Conservation (phyloP, 2,329 filamentous ascomycete genomes). For the Aspergillus sp. region DNA sequence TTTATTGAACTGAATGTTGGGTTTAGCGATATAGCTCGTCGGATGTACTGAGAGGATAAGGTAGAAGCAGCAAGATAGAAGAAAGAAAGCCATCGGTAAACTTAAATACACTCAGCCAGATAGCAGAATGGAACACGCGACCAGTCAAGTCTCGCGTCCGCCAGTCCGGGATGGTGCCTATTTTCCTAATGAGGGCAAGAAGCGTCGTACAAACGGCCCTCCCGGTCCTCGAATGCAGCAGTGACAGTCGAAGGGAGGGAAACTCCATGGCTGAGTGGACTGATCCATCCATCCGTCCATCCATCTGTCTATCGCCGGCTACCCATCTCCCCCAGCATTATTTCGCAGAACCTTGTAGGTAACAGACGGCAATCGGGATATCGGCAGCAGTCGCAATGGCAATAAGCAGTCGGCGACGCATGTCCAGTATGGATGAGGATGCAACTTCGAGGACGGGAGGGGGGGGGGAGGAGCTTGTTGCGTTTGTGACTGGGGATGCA, state of each 20-base stretch:
- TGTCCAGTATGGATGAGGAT: neutral
- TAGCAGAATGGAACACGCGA: slow-evolving; percentile 6
- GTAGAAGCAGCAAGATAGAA: neutral
- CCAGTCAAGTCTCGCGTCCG: neutral
- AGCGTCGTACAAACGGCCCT: slow-evolving; percentile 11
- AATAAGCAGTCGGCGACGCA: slow-evolving; percentile 1
- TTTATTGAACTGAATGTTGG: too few species aligned
- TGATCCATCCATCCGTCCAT: slow-evolving; percentile 1
- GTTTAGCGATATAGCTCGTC: too few species aligned
- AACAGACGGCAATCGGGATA: neutral
- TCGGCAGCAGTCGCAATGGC: neutral
- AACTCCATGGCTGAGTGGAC: slow-evolving; percentile 3
- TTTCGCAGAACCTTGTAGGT: neutral
- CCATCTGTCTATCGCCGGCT: too few species aligned
- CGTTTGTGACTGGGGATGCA: slow-evolving; percentile 15
- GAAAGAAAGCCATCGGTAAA: slow-evolving; percentile 4
- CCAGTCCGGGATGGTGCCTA: slow-evolving; percentile 3
- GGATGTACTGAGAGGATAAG: neutral
- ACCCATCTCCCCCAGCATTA: neutral
- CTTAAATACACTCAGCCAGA: slow-evolving; percentile 9
- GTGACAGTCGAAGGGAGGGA: neutral
- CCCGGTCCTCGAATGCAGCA: slow-evolving; percentile 1
- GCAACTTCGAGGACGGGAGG: slow-evolving; percentile 6
- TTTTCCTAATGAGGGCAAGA: slow-evolving; percentile 8
- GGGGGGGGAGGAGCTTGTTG: slow-evolving; percentile 1